phyloP scores from a whole-genome alignment of 495 filamentous ascomycete species.

The Parmelia sp. region DNA sequence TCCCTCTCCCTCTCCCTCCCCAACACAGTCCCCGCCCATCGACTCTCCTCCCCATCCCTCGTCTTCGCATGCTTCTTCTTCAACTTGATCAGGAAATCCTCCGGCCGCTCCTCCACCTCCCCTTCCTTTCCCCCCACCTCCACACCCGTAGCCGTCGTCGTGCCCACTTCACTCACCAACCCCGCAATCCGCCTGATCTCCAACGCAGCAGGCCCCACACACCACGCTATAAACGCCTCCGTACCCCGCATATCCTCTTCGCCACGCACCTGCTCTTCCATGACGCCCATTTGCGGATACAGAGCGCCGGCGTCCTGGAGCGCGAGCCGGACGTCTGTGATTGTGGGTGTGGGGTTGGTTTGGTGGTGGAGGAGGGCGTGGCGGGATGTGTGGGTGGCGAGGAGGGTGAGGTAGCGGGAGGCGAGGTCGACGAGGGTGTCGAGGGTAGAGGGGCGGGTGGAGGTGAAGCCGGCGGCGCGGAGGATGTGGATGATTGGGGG shows the following conservation, averaged over 20 bases:
- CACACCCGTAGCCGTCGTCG: background rate
- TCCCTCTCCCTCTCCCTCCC: conserved; percentile 59
- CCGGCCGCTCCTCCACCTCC: conserved; percentile 32
- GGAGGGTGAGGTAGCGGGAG: conserved; percentile 62
- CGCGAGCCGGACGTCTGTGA: conserved; percentile 78
- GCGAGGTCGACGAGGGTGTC: conserved; percentile 73
- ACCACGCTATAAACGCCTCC: conserved; percentile 68
- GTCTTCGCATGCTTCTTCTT: conserved; percentile 83
- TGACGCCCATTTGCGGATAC: conserved; percentile 50
- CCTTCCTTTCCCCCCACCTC: conserved; percentile 29
- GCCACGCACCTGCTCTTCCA: conserved; percentile 52
- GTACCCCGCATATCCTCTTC: conserved; percentile 70
- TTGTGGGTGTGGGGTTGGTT: conserved; percentile 25
- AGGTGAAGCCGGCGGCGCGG: conserved; percentile 77
- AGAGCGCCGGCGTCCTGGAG: conserved; percentile 69
- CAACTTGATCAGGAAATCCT: conserved; percentile 67
- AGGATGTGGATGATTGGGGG: conserved; percentile 80
- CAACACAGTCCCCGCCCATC: conserved; percentile 72
- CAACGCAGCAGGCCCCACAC: conserved; percentile 54
- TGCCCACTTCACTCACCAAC: conserved; percentile 38
- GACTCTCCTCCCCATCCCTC: conserved; percentile 58
- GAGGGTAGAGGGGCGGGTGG: conserved; percentile 64
- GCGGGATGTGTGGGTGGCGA: conserved; percentile 55
- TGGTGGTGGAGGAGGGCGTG: conserved; percentile 42
- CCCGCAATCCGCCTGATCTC: conserved; percentile 70